Percentiles rank a stretch among this genome's conserved stretches.
Conservation (phyloP, 1,284 basidiomycete species). For the Athelia psychrophila region DNA sequence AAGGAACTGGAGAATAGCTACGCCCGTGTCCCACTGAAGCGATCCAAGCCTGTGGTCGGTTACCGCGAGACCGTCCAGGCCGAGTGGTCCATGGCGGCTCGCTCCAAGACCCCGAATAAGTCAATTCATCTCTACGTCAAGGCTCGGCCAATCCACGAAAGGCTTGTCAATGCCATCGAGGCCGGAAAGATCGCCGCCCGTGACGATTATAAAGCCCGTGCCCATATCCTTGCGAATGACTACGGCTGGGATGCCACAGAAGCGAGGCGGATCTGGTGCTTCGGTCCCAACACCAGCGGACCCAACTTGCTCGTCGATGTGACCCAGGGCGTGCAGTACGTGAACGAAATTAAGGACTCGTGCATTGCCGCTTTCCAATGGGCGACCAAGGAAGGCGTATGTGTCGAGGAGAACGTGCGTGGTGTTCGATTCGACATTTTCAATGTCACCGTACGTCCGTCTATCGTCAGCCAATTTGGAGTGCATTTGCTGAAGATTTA, state of each 20-base stretch:
- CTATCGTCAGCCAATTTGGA: background rate
- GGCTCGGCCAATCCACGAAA: conserved; percentile 92
- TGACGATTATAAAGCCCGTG: conserved; percentile 98
- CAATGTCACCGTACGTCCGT: conserved; percentile 86
- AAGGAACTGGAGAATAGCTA: conserved; percentile 99
- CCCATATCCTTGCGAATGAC: conserved; percentile 95
- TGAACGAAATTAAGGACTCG: conserved; percentile 99
- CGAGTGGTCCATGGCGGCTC: conserved; percentile 93
- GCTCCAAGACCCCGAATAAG: conserved; percentile 99
- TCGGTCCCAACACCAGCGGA: conserved; percentile 98
- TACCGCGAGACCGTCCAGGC: conserved; percentile 98
- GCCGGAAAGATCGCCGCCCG: conserved; percentile 83
- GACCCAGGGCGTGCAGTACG: conserved; percentile 98
- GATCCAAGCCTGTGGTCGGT: conserved; percentile 97
- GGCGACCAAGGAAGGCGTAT: conserved; percentile 98
- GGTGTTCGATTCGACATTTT: conserved; percentile 95
- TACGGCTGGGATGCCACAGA: conserved; percentile 99
- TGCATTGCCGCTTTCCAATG: conserved; percentile 99
- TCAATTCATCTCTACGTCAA: conserved; percentile 98
- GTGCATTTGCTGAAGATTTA: background rate
- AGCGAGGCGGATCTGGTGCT: conserved; percentile 99
- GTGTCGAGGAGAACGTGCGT: conserved; percentile 98
- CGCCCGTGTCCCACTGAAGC: conserved; percentile 98
- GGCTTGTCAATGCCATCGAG: conserved; percentile 94
- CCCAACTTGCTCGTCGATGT: conserved; percentile 97